Evolutionary conservation across 2,329 filamentous ascomycete species (phyloP), one percentile per base, ranked within the genome.

Genomic region (Pezicula carpinea): DNA sequence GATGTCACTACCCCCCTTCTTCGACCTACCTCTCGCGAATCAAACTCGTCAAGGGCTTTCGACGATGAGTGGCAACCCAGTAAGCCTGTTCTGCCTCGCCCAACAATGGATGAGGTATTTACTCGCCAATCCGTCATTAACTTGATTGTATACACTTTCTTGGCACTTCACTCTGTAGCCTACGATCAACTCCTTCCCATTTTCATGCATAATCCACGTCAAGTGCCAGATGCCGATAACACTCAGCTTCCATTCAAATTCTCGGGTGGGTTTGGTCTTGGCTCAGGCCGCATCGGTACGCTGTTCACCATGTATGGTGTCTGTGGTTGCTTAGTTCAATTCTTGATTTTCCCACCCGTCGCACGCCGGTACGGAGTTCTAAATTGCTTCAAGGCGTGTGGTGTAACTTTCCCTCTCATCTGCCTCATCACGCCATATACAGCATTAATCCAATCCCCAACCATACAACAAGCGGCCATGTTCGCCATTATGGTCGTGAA

Each of bases 181-280:
- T 96, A 83, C 61, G 92, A 97, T 66, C 90, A 95, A 61, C 75
- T 92, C 2, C 78, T 97, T 1, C 87, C 90, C 3, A 89, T 96
- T 1, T 95, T 95, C 64, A 77, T 96, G 59, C 87, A 95, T 66
- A 85, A 89, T 54, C 85, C 86, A 0, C 67, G 66, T 1, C 74
- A 82, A 56, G 61, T 74, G 4, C 66, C 72, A 4, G 66, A 77
- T 0, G 69, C 76, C 0, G 71, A 81, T 10, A 80, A 80, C 58
- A 79, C 74, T 0, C 69, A 73, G 2, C 74, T 89, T 0, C 91
- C 91, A 0, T 84, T 96, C 59, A 85, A 87, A 59, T 96, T 96
- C 60, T 75, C 78, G 2, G 85, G 89, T 32, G 90, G 90, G 0
- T 95, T 95, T 60, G 89, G 89, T 1, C 64, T 82, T 59, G 73